Conservation (phyloP, 805 yeast genomes). For the Sporopachydermia lactativora region DNA sequence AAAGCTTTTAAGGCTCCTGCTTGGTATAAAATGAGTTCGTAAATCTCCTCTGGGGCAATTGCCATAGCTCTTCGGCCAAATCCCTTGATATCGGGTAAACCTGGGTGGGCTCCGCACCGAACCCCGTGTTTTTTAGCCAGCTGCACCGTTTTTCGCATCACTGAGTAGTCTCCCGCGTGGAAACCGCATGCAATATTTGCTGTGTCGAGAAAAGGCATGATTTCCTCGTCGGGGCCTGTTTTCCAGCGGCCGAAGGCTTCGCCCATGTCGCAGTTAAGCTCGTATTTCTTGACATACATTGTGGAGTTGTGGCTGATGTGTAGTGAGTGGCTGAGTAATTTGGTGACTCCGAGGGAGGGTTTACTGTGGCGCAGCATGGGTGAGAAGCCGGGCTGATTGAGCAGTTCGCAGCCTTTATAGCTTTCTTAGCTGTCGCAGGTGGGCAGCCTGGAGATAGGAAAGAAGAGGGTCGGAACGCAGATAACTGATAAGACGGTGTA, state of each 20-base stretch:
- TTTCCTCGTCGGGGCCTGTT: conserved; percentile 26
- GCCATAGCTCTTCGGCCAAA: conserved; percentile 25
- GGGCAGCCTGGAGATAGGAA: too few species aligned
- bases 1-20: conserved; percentile 25
- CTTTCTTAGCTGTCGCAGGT: too few species aligned
- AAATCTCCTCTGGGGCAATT: conserved; percentile 23
- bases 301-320: too few species aligned
- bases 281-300: conserved; percentile 6
- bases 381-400: too few species aligned
- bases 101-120: conserved; percentile 26
- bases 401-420: too few species aligned
- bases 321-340: too few species aligned
- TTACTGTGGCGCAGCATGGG: too few species aligned
- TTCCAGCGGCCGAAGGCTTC: conserved; percentile 25
- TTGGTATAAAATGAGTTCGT: conserved; percentile 22
- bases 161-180: conserved; percentile 25
- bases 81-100: conserved; percentile 24
- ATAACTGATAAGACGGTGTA: too few species aligned
- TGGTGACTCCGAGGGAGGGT: too few species aligned
- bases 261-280: conserved; percentile 24
- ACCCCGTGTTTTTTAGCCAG: conserved; percentile 22
- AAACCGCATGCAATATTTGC: conserved; percentile 28
- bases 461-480: too few species aligned
- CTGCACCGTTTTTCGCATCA: conserved; percentile 21
- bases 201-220: conserved; percentile 24